Evolutionary conservation across 1,139 yeast genomes (phyloP).

Genomic region (Geotrichum siamense): DNA sequence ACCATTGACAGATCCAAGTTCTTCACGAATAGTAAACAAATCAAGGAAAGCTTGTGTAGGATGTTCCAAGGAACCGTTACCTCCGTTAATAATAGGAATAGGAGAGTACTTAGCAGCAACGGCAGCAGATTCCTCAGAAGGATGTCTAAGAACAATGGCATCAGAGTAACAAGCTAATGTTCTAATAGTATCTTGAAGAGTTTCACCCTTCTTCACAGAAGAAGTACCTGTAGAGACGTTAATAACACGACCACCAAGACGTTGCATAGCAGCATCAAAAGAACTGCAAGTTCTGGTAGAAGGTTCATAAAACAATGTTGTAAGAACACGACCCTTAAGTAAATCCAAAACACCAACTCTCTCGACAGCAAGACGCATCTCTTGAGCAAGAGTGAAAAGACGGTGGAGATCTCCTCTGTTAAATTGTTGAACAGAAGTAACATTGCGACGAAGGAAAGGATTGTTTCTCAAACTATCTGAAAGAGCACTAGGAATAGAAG

Average conservation of each 20-base stretch:
- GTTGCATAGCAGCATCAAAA: conserved; percentile 99
- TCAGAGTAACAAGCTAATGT: conserved; percentile 93
- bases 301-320: conserved; percentile 97
- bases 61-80: conserved; percentile 95
- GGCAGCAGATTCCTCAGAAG: conserved; percentile 83
- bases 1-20: conserved; percentile 96
- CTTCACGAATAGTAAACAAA: conserved; percentile 96
- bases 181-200: conserved; percentile 93
- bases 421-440: conserved; percentile 82
- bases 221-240: conserved; percentile 78
- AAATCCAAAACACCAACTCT: conserved; percentile 91
- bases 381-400: conserved; percentile 94
- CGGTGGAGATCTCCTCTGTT: conserved; percentile 83
- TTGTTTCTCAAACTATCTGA: conserved; percentile 74
- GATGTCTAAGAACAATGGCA: conserved; percentile 96
- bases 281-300: conserved; percentile 95
- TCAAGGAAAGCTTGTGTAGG: conserved; percentile 98
- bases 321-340: conserved; percentile 81
- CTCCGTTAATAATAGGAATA: conserved; percentile 95
- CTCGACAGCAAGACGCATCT: conserved; percentile 94
- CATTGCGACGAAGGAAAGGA: conserved; percentile 81
- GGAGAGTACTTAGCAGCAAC: conserved; percentile 96
- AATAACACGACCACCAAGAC: conserved; percentile 96
- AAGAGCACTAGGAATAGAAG: conserved; percentile 70
- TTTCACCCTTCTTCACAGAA: conserved; percentile 96